phyloP scores from a whole-genome alignment of 1,284 basidiomycete species.

The Salmacisia buchloeana region DNA sequence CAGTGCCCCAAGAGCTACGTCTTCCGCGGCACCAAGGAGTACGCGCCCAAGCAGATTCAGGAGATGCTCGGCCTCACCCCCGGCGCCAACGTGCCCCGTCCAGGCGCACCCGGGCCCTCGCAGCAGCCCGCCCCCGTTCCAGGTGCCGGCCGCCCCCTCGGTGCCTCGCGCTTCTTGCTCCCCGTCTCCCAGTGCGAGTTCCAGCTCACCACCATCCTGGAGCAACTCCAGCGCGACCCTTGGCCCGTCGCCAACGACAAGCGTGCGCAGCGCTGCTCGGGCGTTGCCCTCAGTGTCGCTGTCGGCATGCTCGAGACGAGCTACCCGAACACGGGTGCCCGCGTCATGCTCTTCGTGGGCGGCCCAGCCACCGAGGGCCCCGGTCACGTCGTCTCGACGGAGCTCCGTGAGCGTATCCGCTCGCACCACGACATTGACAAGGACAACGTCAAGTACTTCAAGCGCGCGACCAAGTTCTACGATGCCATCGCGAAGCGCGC shows the following conservation, averaged over 20 bases:
- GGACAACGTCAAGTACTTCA: conserved; percentile 95
- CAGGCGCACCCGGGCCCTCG: conserved; percentile 55
- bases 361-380: conserved; percentile 96
- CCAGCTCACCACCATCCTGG: conserved; percentile 88
- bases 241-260: conserved; percentile 97
- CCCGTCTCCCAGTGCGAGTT: conserved; percentile 92
- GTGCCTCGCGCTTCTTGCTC: conserved; percentile 87
- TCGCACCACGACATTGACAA: conserved; percentile 99
- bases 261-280: conserved; percentile 89
- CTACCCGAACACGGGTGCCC: conserved; percentile 90
- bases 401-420: conserved; percentile 93
- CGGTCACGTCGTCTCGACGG: conserved; percentile 90
- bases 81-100: conserved; percentile 31
- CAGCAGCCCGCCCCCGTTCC: conserved; percentile 60
- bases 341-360: conserved; percentile 94
- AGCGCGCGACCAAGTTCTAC: conserved; percentile 96
- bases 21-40: conserved; percentile 98
- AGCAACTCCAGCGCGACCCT: conserved; percentile 81
- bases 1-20: conserved; percentile 98
- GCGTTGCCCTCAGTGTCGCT: conserved; percentile 88
- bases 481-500: conserved; percentile 89
- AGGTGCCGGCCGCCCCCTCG: conserved; percentile 59
- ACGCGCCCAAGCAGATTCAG: conserved; percentile 90
- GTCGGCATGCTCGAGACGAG: conserved; percentile 92
- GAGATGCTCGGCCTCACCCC: conserved; percentile 85